Evolutionary conservation across 441 rosid species (phyloP), one percentile per base, ranked within the genome.

Genomic region (Rhodomyrtus psidioides): DNA sequence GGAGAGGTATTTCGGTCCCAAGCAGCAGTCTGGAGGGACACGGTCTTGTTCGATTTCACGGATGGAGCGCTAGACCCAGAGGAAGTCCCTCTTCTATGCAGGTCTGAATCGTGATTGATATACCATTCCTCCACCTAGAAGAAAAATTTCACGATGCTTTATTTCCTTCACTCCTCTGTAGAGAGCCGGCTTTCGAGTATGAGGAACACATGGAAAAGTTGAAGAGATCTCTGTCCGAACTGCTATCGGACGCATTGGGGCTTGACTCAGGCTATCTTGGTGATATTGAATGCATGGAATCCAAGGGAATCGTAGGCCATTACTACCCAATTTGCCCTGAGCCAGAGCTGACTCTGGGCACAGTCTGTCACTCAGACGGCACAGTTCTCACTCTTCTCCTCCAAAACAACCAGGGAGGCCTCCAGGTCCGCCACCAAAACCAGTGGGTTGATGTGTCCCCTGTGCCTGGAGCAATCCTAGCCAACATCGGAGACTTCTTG

Each of bases 281-380:
- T 19, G 85, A 83, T 60, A 62, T 85, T 75, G 93, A 88, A 53
- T 90, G 92, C 91, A 91, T 91, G 95, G 92, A 92, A 88, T 90
- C 92, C 0, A 90, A 90, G 85, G 84, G 89, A 13, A 28, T 94
- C 55, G 84, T 88, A 84, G 90, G 94, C 87, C 95, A 92, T 81
- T 94, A 91, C 81, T 93, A 91, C 87, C 96, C 95, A 8, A 58
- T 85, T 53, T 92, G 96, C 82, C 95, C 96, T 0, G 90, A 94
- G 88, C 94, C 94, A n/a, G 90, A 92, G 51, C 53, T 91, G 88
- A 92, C 95, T 46, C 87, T 87, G 0, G 88, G 88, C 10, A 34
- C 65, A 24, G 6, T 16, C 21, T 51, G 44, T 53, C 88, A 87
- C 46, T 39, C 86, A 12, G 88, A 87, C 44, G 62, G 51, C 7